A percentile compares a stretch with the other conserved stretches of the same genome.
These are phyloP conservation scores for Phylloporus scabripes DNA, from an alignment of 768 basidiomycete species.

Conservation along the genomic window DNA sequence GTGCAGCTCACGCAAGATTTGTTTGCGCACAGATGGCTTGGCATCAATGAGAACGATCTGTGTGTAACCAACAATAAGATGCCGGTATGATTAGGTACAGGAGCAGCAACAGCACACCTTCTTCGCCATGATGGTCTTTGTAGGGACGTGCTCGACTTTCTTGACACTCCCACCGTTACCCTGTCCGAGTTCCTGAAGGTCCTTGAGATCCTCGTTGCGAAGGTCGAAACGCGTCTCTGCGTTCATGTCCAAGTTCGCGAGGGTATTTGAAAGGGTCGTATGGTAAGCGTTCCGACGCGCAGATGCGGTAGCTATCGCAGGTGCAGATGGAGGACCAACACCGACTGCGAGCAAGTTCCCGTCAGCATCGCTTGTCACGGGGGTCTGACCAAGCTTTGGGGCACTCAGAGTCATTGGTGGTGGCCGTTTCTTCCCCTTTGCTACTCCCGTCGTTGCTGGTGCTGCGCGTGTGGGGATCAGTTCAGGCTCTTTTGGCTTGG, in stretches of 20 bases:
- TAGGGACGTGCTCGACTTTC: constrained; percentile 88
- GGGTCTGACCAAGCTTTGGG: constrained; percentile 49
- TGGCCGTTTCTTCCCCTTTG: constrained; percentile 62
- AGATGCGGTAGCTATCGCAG: constrained; percentile 45
- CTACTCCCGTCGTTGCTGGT: constrained; percentile 32
- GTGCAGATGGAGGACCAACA: constrained; percentile 47
- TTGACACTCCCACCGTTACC: constrained; percentile 98
- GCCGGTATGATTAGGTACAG: neutral
- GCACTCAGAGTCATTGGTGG: constrained; percentile 80
- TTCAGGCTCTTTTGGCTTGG: constrained; percentile 36
- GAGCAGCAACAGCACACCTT: constrained; percentile 57
- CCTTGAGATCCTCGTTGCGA: constrained; percentile 84
- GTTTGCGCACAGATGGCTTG: constrained; percentile 93
- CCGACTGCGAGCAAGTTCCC: constrained; percentile 45
- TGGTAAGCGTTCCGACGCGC: constrained; percentile 70
- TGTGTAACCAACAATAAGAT: neutral
- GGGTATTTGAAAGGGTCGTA: constrained; percentile 71
- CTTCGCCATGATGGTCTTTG: constrained; percentile 94
- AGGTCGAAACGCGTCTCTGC: constrained; percentile 82
- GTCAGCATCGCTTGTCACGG: constrained; percentile 29
- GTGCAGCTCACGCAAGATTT: constrained; percentile 94
- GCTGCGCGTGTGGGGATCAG: constrained; percentile 46
- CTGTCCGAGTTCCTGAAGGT: constrained; percentile 85
- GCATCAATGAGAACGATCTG: constrained; percentile 96
- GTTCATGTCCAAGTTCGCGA: constrained; percentile 83